A percentile compares a stretch with the other conserved stretches of the same genome.
These are phyloP conservation scores for Linum trigynum DNA, from an alignment of 345 rosid species.

Conservation along the genomic window DNA sequence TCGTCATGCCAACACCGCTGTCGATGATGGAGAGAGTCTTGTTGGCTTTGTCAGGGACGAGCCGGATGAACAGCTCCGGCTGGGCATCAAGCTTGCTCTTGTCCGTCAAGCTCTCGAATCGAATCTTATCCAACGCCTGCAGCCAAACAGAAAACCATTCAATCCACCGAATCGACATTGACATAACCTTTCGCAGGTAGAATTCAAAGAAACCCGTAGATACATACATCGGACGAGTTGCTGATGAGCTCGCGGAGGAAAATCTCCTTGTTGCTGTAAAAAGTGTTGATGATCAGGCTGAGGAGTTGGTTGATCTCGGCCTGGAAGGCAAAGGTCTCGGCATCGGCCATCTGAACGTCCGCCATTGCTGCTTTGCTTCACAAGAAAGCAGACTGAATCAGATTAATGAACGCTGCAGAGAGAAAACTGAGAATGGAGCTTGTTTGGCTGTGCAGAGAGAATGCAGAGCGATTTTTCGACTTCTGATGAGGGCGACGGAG, in stretches of 20 bases:
- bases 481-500: background rate
- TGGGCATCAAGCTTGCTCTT: constrained; percentile 86
- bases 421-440: background rate
- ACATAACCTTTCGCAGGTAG: background rate
- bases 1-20: constrained; percentile 83
- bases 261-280: constrained; percentile 91
- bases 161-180: background rate
- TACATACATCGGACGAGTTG: constrained; percentile 56
- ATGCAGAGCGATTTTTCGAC: background rate
- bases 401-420: background rate
- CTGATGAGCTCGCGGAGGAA: constrained; percentile 66
- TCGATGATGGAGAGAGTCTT: constrained; percentile 66
- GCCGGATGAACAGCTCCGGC: constrained; percentile 65
- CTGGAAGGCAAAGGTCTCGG: constrained; percentile 87
- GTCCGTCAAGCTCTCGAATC: constrained; percentile 69
- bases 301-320: constrained; percentile 87
- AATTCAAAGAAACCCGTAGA: background rate
- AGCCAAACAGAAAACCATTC: background rate
- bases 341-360: constrained; percentile 65
- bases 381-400: background rate
- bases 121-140: constrained; percentile 76
- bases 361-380: constrained; percentile 29
- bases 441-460: background rate
- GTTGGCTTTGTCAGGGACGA: constrained; percentile 66
- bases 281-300: constrained; percentile 80